Evolutionary conservation across 176 grass and related monocot species (phyloP).

Genomic region (Otatea glauca): DNA sequence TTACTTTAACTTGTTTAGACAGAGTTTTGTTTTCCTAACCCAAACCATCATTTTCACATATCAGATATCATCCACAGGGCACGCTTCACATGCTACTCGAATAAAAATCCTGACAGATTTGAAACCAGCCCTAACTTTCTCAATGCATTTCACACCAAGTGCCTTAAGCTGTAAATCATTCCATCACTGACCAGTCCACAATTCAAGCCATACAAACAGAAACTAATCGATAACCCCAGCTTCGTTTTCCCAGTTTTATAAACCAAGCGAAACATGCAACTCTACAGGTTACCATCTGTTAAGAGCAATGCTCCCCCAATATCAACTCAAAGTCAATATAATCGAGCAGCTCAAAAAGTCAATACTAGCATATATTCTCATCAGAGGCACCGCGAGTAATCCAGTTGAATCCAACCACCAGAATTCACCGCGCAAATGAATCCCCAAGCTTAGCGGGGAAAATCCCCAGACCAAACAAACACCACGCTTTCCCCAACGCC

Average conservation of each 20-base stretch:
- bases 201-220: background rate
- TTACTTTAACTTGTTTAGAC: background rate
- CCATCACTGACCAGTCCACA: background rate
- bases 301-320: constrained; percentile 38
- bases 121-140: constrained; percentile 20
- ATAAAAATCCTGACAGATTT: background rate
- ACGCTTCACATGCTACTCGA: background rate
- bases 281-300: constrained; percentile 4
- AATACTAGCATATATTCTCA: constrained; percentile 18
- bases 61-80: background rate
- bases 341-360: constrained; percentile 22
- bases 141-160: constrained; percentile 18
- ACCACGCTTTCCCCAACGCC: constrained; percentile 6
- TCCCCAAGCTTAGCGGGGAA: background rate
- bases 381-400: constrained; percentile 26
- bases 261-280: constrained; percentile 19
- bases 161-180: background rate
- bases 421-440: constrained; percentile 31
- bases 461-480: background rate
- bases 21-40: constrained; percentile 18
- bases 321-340: constrained; percentile 37
- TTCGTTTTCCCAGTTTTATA: background rate
- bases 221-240: background rate
- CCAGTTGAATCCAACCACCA: background rate
- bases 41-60: constrained; percentile 1